Conservation (phyloP, 768 basidiomycete genomes). For the Astraeus odoratus region DNA sequence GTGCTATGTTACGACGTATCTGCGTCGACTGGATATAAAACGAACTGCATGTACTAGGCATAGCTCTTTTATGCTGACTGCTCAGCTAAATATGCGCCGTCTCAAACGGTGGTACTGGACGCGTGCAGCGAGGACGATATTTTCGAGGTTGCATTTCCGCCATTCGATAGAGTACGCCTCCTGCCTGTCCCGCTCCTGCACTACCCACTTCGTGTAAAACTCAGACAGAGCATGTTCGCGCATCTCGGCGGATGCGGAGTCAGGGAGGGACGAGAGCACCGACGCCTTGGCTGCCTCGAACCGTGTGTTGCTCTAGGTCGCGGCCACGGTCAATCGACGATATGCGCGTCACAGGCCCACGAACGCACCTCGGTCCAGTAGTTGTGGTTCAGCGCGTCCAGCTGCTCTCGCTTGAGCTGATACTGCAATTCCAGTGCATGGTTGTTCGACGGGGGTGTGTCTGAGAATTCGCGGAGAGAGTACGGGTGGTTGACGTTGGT, state of each 20-base stretch:
- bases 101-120: conserved; percentile 43
- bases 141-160: conserved; percentile 52
- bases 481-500: conserved; percentile 53
- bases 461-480: conserved; percentile 65
- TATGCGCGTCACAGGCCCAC: neutral
- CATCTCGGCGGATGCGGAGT: conserved; percentile 40
- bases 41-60: neutral
- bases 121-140: conserved; percentile 52
- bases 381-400: conserved; percentile 68
- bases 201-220: conserved; percentile 71
- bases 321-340: neutral
- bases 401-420: conserved; percentile 60
- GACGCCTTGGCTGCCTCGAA: conserved; percentile 65
- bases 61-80: too few relatives aligned
- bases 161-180: conserved; percentile 60
- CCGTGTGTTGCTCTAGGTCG: conserved; percentile 67
- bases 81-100: conserved; percentile 21
- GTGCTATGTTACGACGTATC: neutral
- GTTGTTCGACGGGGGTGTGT: conserved; percentile 22
- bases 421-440: conserved; percentile 58
- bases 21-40: neutral
- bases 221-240: conserved; percentile 65
- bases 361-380: conserved; percentile 76
- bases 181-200: conserved; percentile 55
- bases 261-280: conserved; percentile 49